Base-by-base conservation (phyloP, 352 stramenopile species). In the Phytophthora litchii region DNA sequence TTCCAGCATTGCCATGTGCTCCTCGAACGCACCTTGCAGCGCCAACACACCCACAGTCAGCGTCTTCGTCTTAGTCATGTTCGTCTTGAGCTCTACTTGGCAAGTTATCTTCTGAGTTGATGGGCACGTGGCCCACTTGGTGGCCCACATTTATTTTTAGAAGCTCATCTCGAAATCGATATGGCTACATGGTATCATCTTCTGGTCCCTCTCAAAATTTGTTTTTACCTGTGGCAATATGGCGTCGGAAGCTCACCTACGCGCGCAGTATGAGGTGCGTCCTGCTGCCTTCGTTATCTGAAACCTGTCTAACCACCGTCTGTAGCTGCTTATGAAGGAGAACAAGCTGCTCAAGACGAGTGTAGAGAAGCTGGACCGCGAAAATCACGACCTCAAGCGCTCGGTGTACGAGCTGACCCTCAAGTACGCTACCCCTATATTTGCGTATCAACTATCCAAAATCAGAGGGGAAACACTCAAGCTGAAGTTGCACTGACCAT, bases 21-120 rank as follows among this genome's bases (percentile, higher is more conserved):
- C 91, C 64, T 91, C 73, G 57, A 98, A 98, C 10, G 92, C 89
- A 46, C 92, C 92, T 57, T 98, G 91, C 51, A 97, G 72, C 61
- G 90, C 90, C 57, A 97, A 67, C 25, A 97, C 88, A 27, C 89
- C 90, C 23, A 97, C 83, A 9, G 68, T 81, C 45, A 90, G 44
- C 16, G 45, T 71, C 45, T 60, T 73, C 21, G 29, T 49, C 32
- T 53, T 47, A 4, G 36, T 64, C 11, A 38, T 68, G 25, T 34
- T 61, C 4, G 37, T 43, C 21, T 52, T 47, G 12, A 11, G 17
- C 31, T 63, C 44, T 44, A 53, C 17, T n/a, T 13, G 16, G 25
- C 20, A 48, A 37, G n/a, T 70, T 53, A 29, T 10, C 5, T 67
- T 48, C 5, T 45, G 42, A 47, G n/a, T 32, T 53, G 45, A 42